Evolutionary conservation across 164 flowering plant genomes (phyloP).

Genomic region (Warburgia ugandensis): DNA sequence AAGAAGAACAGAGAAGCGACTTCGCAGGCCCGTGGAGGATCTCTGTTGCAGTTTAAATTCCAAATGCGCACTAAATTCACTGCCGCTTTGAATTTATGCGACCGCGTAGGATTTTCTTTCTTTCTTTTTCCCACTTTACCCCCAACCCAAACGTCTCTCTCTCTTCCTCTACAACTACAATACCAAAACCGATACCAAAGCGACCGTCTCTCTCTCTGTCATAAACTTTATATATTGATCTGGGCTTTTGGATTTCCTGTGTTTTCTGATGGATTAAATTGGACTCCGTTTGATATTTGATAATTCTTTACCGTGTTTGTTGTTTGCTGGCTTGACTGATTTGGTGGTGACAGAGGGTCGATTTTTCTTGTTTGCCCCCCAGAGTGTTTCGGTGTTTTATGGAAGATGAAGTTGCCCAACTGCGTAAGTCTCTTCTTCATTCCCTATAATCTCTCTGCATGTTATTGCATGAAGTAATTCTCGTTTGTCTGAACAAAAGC

Average conservation of each 20-base stretch:
- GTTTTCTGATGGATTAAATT: background rate
- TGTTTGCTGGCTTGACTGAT: background rate
- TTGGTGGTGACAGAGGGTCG: background rate
- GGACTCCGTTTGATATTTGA: background rate
- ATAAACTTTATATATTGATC: too few species aligned
- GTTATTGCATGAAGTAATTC: background rate
- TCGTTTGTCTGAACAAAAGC: background rate
- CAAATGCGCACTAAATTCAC: too few species aligned
- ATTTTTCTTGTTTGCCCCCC: background rate
- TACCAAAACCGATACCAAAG: too few species aligned
- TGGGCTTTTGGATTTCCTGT: background rate
- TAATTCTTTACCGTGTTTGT: background rate
- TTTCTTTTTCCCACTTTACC: too few species aligned
- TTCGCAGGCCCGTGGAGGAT: too few species aligned
- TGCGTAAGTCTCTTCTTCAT: conserved; percentile 8
- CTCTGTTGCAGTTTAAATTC: too few species aligned
- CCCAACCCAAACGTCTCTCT: too few species aligned
- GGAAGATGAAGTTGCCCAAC: conserved; percentile 12
- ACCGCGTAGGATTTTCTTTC: too few species aligned
- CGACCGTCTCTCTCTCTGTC: too few species aligned
- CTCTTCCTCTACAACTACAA: too few species aligned
- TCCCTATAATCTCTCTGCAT: background rate
- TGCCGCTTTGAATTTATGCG: too few species aligned
- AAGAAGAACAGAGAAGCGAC: too few species aligned
- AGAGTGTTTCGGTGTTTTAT: background rate